Percentiles rank a stretch among this genome's conserved stretches.
These are phyloP conservation scores for Pestalotiopsis sp. DNA, from an alignment of 2,329 filamentous ascomycete genomes.

Conservation along the genomic window DNA sequence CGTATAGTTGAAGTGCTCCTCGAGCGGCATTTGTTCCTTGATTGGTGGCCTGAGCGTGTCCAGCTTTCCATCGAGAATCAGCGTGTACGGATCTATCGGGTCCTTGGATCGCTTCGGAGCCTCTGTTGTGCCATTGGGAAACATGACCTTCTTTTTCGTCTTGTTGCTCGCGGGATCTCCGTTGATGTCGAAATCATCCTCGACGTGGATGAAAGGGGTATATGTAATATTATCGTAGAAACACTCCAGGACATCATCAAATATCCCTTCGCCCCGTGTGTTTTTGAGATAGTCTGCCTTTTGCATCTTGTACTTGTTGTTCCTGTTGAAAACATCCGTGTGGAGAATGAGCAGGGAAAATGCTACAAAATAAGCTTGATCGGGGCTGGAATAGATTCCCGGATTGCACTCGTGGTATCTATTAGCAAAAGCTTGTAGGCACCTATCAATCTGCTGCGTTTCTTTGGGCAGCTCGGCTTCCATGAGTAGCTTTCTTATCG, in stretches of 20 bases:
- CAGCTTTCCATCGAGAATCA: constrained; percentile 88
- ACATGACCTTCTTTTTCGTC: constrained; percentile 68
- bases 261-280: constrained; percentile 87
- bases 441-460: constrained; percentile 96
- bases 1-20: constrained; percentile 88
- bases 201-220: constrained; percentile 96
- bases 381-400: constrained; percentile 85
- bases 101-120: constrained; percentile 71
- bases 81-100: constrained; percentile 90
- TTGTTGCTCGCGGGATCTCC: constrained; percentile 73
- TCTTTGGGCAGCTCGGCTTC: constrained; percentile 95
- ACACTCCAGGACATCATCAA: constrained; percentile 88
- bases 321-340: constrained; percentile 99
- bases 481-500: constrained; percentile 92
- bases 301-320: constrained; percentile 99
- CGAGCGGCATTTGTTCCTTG: constrained; percentile 88
- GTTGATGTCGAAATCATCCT: constrained; percentile 84
- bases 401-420: constrained; percentile 98
- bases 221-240: constrained; percentile 99
- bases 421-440: constrained; percentile 91
- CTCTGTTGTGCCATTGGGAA: constrained; percentile 67
- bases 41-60: constrained; percentile 81
- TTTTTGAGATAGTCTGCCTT: constrained; percentile 95
- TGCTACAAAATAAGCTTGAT: constrained; percentile 97
- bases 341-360: constrained; percentile 96